Percentiles rank a stretch among this genome's conserved stretches.
Conservation (phyloP, 208 protist genomes). For the Leishmania amazonensis region DNA sequence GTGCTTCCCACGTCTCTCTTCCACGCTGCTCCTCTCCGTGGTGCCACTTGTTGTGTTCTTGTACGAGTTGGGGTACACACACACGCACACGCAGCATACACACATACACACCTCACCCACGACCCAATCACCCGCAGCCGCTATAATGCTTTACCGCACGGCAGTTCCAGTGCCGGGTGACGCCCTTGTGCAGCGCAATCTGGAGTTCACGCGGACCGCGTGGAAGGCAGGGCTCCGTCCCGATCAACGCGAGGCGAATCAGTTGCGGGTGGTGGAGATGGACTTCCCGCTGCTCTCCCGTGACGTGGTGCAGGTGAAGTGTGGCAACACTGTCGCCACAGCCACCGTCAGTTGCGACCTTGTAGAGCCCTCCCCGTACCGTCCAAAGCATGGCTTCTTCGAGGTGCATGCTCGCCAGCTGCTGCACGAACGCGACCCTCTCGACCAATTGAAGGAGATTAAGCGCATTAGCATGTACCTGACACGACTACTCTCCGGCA, state of each 20-base stretch:
- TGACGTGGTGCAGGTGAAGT: constrained; percentile 81
- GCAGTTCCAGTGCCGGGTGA: constrained; percentile 55
- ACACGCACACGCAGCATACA: not conserved
- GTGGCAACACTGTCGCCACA: constrained; percentile 89
- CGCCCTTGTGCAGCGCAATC: constrained; percentile 63
- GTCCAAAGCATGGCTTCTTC: constrained; percentile 96
- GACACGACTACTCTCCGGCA: constrained; percentile 84
- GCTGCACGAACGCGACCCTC: constrained; percentile 75
- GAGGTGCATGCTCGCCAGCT: constrained; percentile 88
- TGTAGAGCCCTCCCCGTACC: constrained; percentile 93
- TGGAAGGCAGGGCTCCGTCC: constrained; percentile 76
- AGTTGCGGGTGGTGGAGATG: constrained; percentile 73
- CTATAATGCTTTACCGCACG: constrained; percentile 42
- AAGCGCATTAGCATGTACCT: constrained; percentile 81
- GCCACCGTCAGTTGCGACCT: constrained; percentile 85
- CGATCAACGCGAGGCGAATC: constrained; percentile 68
- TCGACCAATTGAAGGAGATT: constrained; percentile 31
- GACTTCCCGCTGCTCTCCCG: constrained; percentile 73
- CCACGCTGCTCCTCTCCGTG: not conserved
- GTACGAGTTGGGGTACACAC: not conserved
- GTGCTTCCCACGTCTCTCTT: not conserved
- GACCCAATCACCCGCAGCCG: not conserved
- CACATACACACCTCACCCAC: not conserved
- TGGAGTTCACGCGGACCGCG: constrained; percentile 59
- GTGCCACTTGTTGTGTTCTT: not conserved